Base-by-base conservation (phyloP, 2,329 filamentous ascomycete species). In the Teratosphaeria viscida region DNA sequence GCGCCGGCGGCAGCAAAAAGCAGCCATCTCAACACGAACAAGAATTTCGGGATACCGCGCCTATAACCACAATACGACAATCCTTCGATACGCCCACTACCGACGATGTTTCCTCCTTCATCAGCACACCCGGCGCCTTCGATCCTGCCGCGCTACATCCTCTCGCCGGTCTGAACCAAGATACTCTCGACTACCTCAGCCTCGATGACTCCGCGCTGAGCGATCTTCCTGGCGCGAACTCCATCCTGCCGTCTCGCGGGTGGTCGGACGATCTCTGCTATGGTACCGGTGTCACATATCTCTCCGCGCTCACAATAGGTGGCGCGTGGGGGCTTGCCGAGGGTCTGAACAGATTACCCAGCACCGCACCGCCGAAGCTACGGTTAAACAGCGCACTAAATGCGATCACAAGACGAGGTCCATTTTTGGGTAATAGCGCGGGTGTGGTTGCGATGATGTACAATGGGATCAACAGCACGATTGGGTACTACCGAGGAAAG, bases 261-360 rank as follows among this genome's bases (percentile, higher is more conserved):
- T 99, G 95, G 85, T 95, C 92, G 62, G 94, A 99, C 73, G 94
- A 99, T 75, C 84, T 99, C 61, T 97, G 94, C 78, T 99, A 99
- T 75, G 94, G 95, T 71, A 95, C 94, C 26, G 94, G 94, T 68
- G 86, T 92, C 63, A 96, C 91, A 72, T 99, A 99, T 73, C 81
- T 99, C 62, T 80, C 89, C n/a, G 94, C 89, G 6, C 79, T 99
- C 69, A 83, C 87, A 49, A 73, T 95, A 66, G 94, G 94, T 74
- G 94, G 94, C 66, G 86, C 85, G 60, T 97, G 92, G 92, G 94
- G 94, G 63, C 75, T 99, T 67, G 87, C 89, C 65, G 94, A 99
- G 76, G 94, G 94, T 11, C 77, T 97, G 68, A 85, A 86, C 71
- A 86, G 88, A 75, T 80, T 82, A 62, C 83, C 84, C 0, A 71